Evolutionary conservation across 495 filamentous ascomycete genomes (phyloP).

Genomic region (Penicillium subrubescens): DNA sequence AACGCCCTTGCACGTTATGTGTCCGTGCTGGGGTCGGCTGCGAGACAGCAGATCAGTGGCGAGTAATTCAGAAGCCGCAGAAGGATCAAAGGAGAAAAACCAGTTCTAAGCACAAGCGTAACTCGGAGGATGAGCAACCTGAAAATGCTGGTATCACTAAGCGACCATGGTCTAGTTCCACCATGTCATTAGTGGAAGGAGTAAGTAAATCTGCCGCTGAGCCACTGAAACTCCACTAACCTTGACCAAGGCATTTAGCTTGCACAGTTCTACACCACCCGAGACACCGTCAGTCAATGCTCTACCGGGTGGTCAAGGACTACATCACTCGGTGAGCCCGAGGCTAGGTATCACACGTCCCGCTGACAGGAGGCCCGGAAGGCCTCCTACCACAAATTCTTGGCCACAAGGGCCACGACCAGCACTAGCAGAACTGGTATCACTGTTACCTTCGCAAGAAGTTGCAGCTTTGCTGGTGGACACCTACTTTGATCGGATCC

Average conservation of each 20-base stretch:
- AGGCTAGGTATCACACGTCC: neutral
- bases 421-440: slow-evolving; percentile 12
- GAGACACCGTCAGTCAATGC: slow-evolving; percentile 21
- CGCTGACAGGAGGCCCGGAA: neutral
- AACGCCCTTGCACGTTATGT: slow-evolving; percentile 20
- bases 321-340: neutral
- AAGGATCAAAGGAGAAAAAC: neutral
- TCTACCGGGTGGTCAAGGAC: slow-evolving; percentile 22
- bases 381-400: neutral
- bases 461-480: slow-evolving; percentile 34
- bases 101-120: neutral
- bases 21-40: slow-evolving; percentile 9
- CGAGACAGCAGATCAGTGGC: slow-evolving; percentile 5
- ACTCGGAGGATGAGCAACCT: neutral
- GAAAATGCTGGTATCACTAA: neutral
- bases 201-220: slow-evolving; percentile 12
- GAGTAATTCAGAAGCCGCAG: neutral
- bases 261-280: slow-evolving; percentile 24
- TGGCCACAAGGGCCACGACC: slow-evolving; percentile 3
- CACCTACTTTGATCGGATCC: slow-evolving; percentile 39
- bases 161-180: slow-evolving; percentile 30
- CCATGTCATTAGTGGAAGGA: slow-evolving; percentile 31
- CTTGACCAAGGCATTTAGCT: slow-evolving; percentile 21
- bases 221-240: neutral
- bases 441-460: slow-evolving; percentile 23